phyloP scores from a whole-genome alignment of 495 filamentous ascomycete genomes.

The Annulohypoxylon maeteangense region DNA sequence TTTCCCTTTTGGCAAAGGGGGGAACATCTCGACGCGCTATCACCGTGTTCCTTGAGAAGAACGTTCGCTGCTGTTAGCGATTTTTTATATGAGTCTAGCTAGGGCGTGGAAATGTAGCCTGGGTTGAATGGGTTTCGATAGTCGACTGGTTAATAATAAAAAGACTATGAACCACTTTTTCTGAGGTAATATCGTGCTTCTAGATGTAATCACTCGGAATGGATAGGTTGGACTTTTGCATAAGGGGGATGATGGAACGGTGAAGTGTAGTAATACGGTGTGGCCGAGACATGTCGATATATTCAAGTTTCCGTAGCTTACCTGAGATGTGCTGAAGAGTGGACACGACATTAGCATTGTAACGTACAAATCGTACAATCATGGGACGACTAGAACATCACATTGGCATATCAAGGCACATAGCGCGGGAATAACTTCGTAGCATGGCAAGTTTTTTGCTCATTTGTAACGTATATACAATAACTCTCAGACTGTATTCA shows the following conservation, averaged over 20 bases:
- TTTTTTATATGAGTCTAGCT: slow-evolving; percentile 9
- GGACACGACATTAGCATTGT: not conserved
- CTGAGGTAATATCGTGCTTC: not conserved
- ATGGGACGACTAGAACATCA: not conserved
- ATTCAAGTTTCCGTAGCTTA: not conserved
- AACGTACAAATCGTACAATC: not conserved
- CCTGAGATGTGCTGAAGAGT: not conserved
- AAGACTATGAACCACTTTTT: slow-evolving; percentile 20
- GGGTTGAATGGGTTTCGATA: slow-evolving; percentile 25
- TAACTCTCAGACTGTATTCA: slow-evolving; percentile 25
- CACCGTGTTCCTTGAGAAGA: slow-evolving; percentile 2
- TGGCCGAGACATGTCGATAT: not conserved
- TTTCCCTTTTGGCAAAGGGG: slow-evolving; percentile 10
- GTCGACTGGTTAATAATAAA: slow-evolving; percentile 23
- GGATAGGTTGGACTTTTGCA: not conserved
- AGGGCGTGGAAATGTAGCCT: not conserved
- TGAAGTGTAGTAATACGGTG: not conserved
- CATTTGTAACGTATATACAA: slow-evolving; percentile 10
- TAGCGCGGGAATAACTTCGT: not conserved
- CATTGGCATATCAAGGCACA: not conserved
- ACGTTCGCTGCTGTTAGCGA: slow-evolving; percentile 12
- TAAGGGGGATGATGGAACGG: not conserved
- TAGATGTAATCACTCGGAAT: not conserved
- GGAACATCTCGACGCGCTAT: slow-evolving; percentile 10
- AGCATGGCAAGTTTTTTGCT: slow-evolving; percentile 2